Conservation (phyloP, 2,329 filamentous ascomycete genomes). For the Dendryphion nanum region DNA sequence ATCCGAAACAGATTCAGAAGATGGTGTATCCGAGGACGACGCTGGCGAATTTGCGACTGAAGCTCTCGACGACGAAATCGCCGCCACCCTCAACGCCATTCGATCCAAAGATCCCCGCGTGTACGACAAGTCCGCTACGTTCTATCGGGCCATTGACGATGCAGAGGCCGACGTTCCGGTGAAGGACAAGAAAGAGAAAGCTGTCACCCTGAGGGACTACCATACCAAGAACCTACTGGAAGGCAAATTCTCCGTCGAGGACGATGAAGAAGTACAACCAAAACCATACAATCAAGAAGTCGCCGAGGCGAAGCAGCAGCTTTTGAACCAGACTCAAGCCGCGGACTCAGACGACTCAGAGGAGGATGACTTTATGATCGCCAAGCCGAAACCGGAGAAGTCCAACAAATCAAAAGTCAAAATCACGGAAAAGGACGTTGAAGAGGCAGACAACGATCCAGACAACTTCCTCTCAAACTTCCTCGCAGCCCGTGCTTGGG, state of each 20-base stretch:
- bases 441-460: conserved; percentile 80
- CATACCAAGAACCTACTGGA: conserved; percentile 85
- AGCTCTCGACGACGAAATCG: conserved; percentile 81
- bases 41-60: conserved; percentile 83
- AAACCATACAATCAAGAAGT: conserved; percentile 87
- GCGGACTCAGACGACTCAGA: conserved; percentile 56
- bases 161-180: conserved; percentile 38
- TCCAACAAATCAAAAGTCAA: conserved; percentile 29
- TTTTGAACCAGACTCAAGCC: conserved; percentile 78
- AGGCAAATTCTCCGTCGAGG: conserved; percentile 61
- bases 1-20: conserved; percentile 53
- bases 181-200: conserved; percentile 68
- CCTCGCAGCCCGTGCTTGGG: conserved; percentile 88
- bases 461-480: conserved; percentile 95
- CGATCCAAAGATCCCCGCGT: conserved; percentile 86
- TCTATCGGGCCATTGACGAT: conserved; percentile 66
- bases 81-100: conserved; percentile 82
- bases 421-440: conserved; percentile 57
- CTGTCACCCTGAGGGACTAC: conserved; percentile 84
- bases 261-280: conserved; percentile 56
- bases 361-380: conserved; percentile 74
- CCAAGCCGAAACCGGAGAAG: conserved; percentile 56
- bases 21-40: conserved; percentile 83
- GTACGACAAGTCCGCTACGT: conserved; percentile 76
- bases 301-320: conserved; percentile 72